Base-by-base conservation (phyloP, 1,284 basidiomycete genomes). In the Ganoderma leucocontextum region DNA sequence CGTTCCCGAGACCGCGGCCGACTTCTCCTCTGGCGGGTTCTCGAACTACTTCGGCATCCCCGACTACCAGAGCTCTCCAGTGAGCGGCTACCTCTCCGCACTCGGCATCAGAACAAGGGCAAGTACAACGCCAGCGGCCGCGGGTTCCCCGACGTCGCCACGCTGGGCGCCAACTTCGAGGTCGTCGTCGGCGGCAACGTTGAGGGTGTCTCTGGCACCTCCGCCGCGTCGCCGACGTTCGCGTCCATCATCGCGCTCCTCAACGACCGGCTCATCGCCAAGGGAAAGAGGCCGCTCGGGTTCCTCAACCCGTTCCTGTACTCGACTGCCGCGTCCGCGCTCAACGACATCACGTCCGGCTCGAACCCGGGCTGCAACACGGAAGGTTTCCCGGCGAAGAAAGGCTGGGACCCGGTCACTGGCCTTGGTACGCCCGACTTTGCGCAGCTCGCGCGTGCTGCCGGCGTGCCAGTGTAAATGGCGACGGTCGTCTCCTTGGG, bases 231-330 rank as follows among this genome's bases (percentile, higher is more conserved):
- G 29, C 89, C 89, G 2, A 83, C 85, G n/a, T 81, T 89, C 65
- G 85, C 84, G 17, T 80, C 83, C n/a, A 80, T 90, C 64, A 77
- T 91, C 60, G 80, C 86, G 1, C 80, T 90, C 74, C 73, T 90
- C 17, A 90, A 90, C 76, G 88, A 89, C 72, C 78, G 80, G 25
- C 82, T 84, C 17, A 70, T 84, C 41, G 75, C 79, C 0, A 69
- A 75, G 5, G 85, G 86, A 19, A 84, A 85, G 75, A 72, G 75
- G 17, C 71, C 78, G 36, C 78, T 87, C 3, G 86, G 86, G 13
- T 87, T 85, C 80, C 66, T 87, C 33, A 87, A 87, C 78, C 85
- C 86, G 0, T 80, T 83, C 72, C 73, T 82, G 66, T 84, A 81
- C 79, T 67, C 67, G 44, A 47, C 58, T 0, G 73, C 70, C 33